Evolutionary conservation across 1,139 yeast species (phyloP).

Genomic region (Suzukiozyma palmioleophila): DNA sequence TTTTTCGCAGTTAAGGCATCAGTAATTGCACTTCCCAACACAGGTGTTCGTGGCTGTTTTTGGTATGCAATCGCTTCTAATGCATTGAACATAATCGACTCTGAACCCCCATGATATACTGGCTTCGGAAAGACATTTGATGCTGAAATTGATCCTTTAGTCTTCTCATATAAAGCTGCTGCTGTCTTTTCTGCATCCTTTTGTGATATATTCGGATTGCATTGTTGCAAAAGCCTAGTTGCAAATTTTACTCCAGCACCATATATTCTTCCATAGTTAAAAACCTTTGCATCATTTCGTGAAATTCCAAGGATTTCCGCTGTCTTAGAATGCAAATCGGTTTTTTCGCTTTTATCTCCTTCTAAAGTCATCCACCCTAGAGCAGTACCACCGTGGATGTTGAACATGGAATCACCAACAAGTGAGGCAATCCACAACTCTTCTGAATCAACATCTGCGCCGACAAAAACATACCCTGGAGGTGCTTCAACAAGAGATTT

Average conservation of each 20-base stretch:
- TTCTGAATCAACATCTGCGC: constrained; percentile 98
- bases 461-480: constrained; percentile 83
- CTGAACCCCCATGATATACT: constrained; percentile 89
- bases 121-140: constrained; percentile 3
- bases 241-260: constrained; percentile 97
- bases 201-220: constrained; percentile 69
- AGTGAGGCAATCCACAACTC: constrained; percentile 97
- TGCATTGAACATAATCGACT: constrained; percentile 84
- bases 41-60: constrained; percentile 85
- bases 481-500: constrained; percentile 89
- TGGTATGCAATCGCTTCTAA: constrained; percentile 84
- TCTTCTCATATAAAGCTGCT: constrained; percentile 62
- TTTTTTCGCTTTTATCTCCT: constrained; percentile 86
- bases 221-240: constrained; percentile 71
- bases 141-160: constrained; percentile 63
- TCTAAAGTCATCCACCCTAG: constrained; percentile 99
- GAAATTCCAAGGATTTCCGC: constrained; percentile 86
- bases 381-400: constrained; percentile 92
- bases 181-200: constrained; percentile 69
- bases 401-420: constrained; percentile 86
- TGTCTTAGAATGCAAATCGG: constrained; percentile 93
- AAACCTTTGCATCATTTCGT: constrained; percentile 88
- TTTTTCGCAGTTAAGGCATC: constrained; percentile 69
- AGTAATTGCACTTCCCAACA: constrained; percentile 89
- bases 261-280: constrained; percentile 94